phyloP scores from a whole-genome alignment of 1,284 basidiomycete species.

The Phlebopus sp. region DNA sequence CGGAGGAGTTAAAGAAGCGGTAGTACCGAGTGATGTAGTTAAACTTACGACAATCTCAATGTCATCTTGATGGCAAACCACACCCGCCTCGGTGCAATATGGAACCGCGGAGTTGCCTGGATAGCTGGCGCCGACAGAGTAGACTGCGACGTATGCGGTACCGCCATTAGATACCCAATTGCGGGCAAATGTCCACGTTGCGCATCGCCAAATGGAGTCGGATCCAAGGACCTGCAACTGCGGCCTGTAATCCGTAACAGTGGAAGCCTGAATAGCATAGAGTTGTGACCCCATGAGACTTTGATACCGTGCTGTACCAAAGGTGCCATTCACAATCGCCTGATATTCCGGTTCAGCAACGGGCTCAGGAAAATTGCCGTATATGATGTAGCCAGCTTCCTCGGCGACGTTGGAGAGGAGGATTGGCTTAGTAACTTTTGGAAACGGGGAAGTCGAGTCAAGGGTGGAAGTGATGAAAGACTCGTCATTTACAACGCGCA shows the following conservation, averaged over 20 bases:
- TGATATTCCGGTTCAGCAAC: conserved; percentile 42
- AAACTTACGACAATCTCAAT: conserved; percentile 66
- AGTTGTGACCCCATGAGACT: conserved; percentile 45
- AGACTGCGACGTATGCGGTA: conserved; percentile 67
- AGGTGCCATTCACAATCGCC: conserved; percentile 40
- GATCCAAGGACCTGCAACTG: conserved; percentile 63
- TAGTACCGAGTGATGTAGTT: background rate
- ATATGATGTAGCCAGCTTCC: conserved; percentile 66
- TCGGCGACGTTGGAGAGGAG: conserved; percentile 68
- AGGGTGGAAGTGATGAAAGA: conserved; percentile 55
- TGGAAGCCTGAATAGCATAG: conserved; percentile 45
- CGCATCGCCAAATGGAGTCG: conserved; percentile 69
- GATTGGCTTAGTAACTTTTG: conserved; percentile 57
- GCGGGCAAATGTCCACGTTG: conserved; percentile 66
- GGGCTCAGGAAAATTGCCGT: conserved; percentile 39
- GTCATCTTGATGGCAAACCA: conserved; percentile 73
- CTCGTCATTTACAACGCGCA: conserved; percentile 61
- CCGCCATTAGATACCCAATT: conserved; percentile 65
- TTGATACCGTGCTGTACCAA: conserved; percentile 49
- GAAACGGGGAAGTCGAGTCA: conserved; percentile 55
- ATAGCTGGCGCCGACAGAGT: conserved; percentile 66
- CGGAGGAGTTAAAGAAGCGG: conserved; percentile 1
- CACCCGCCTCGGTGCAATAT: conserved; percentile 52
- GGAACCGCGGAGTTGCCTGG: conserved; percentile 54
- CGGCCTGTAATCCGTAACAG: conserved; percentile 48